Evolutionary conservation across 352 stramenopile genomes (phyloP), one percentile per base, ranked within the genome.

Genomic region (Phytopythium cucurbitacearum): DNA sequence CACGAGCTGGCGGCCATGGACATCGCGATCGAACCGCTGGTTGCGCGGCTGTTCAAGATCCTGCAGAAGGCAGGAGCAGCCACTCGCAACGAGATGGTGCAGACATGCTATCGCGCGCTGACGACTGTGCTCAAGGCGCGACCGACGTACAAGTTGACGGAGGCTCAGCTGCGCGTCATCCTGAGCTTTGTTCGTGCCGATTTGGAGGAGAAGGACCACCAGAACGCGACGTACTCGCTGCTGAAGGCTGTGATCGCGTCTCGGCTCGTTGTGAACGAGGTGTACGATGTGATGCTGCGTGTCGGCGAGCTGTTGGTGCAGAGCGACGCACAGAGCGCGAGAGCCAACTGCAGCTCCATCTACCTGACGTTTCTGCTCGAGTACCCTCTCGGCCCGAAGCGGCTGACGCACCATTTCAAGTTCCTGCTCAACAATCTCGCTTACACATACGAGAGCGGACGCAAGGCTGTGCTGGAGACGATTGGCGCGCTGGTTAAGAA

Each of bases 211-310:
- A 89, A 84, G 49, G 92, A 98, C 51, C 90, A 98, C 56, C 92
- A 98, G 62, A 98, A 98, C 72, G 78, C 94, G 16, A 98, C 96
- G 15, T 97, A 98, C 60, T 74, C 86, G 40, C 71, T 98, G 48
- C 73, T 98, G 5, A 98, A 97, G 59, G 80, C 88, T 13, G 91
- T 99, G 51, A 80, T 94, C 39, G 82, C 85, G 34, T 95, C 88
- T 5, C 88, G 77, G 16, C 94, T 96, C 35, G 81, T 98, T 10
- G 96, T 97, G 45, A 75, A 93, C 43, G 94, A 98, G 63, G 85
- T 98, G 53, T 99, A 98, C 68, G 96, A 99, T 62, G 76, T 98
- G 11, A 97, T 98, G 76, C 82, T 98, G 44, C 87, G 85, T 48
- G 81, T 98, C 21, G 85, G 96, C 6, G 89, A 98, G 69, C 76